Evolutionary conservation across 2,329 filamentous ascomycete genomes (phyloP), one percentile per base, ranked within the genome.

Genomic region (Tothia fuscella): DNA sequence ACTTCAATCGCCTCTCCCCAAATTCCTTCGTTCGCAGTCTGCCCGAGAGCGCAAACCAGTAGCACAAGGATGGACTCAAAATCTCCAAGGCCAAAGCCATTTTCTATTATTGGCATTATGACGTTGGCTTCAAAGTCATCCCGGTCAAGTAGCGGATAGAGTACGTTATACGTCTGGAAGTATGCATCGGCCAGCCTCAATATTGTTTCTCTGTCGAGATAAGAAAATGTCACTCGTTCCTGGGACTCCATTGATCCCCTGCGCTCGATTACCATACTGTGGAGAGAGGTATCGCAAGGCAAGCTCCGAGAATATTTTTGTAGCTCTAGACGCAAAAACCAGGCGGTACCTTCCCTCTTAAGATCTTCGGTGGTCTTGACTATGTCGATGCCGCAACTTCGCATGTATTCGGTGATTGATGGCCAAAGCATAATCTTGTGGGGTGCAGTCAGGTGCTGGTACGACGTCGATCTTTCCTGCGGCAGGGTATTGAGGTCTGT

Each of bases 91-190:
- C 66, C 62, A 47, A 76, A 72, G 0, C 70, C 67, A 35, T 65
- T 60, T 10, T 58, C 61, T 29, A 68, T 51, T 3, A 76, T 62
- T 5, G 61, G 55, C 1, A 59, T 55, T 6, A 78, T 51, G 2
- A 62, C 67, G 28, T 65, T 61, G 4, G 5, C 3, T 10, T 6
- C 14, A 53, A 78, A 79, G 17, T 56, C 59, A 25, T 72, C 65
- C n/a, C 71, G 62, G 47, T 77, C 72, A 51, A 79, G 60, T 28
- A 79, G 65, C 0, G 75, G 75, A 49, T 71, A 70, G 12, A 76
- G 51, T 10, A 74, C 61, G 51, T 78, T 78, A 56, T 74, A 74
- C 2, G 66, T 70, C 49, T 74, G 68, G 51, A 79, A 79, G 50
- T 74, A 79, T 0, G 66, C 63, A 37, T 69, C 70, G 44, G 65